phyloP scores from a whole-genome alignment of 352 stramenopile species.

The Bremia lactucae region DNA sequence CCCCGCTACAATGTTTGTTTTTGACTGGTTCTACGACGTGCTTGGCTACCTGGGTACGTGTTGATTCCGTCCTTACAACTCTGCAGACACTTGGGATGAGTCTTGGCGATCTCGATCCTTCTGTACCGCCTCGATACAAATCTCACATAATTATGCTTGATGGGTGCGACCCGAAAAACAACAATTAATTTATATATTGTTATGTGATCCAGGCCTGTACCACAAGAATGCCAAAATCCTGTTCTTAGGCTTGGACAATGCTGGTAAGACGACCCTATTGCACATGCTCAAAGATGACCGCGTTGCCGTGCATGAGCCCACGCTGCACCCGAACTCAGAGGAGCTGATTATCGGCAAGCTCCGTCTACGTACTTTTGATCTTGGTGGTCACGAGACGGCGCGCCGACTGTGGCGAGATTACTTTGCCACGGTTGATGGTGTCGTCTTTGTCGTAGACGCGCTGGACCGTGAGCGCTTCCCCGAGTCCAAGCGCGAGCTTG shows the following conservation, averaged over 20 bases:
- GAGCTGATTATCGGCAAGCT: conserved; percentile 94
- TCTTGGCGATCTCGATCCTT: conserved; percentile 2
- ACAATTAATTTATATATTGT: conserved; percentile 6
- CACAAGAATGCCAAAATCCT: conserved; percentile 99
- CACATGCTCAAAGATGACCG: conserved; percentile 99
- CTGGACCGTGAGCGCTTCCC: conserved; percentile 97
- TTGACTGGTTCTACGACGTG: conserved; percentile 94
- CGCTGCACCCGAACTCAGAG: conserved; percentile 92
- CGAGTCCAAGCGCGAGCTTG: conserved; percentile 98
- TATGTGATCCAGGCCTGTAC: conserved; percentile 88
- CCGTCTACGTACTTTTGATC: conserved; percentile 98
- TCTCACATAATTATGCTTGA: conserved; percentile 5
- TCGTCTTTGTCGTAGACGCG: conserved; percentile 99
- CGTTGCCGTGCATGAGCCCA: conserved; percentile 93
- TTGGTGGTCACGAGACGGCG: conserved; percentile 97
- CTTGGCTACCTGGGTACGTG: conserved; percentile 87
- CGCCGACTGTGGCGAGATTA: conserved; percentile 98
- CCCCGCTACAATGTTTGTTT: conserved; percentile 82
- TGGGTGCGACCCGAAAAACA: conserved; percentile 1
- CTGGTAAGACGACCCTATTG: conserved; percentile 98
- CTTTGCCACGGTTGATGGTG: conserved; percentile 97
- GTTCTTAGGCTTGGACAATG: conserved; percentile 99
- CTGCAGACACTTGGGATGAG: neutral
- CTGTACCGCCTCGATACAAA: conserved; percentile 4
- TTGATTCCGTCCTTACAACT: too few species aligned